Evolutionary conservation across 495 filamentous ascomycete genomes (phyloP), one percentile per base, ranked within the genome.

Genomic region (Penicillium alfredii): DNA sequence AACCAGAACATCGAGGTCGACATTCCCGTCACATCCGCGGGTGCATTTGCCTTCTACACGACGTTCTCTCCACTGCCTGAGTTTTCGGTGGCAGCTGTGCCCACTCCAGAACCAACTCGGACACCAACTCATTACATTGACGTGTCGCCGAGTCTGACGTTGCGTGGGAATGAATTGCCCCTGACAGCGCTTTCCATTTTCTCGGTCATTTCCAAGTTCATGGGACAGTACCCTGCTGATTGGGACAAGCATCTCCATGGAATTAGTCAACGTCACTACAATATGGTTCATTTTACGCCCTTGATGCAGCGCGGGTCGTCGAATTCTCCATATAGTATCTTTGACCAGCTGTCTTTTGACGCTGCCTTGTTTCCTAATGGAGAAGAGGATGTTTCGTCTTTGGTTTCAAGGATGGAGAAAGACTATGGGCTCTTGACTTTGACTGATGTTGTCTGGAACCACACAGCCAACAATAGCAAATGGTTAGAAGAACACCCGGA

Each of bases 241-340:
- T 99, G 89, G 89, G 80, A 96, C 39, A 79, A 76, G 10, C 88
- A 97, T 55, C 72, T 97, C 34, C 69, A 75, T 42, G 92, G 92
- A 25, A 92, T 97, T 45, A 78, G 82, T 41, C 77, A 83, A 32
- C 74, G 92, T 22, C 87, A 88, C 5, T 99, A 99, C 66, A 99
- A 99, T 60, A 94, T 97, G 87, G 77, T 99, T 35, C 93, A 99
- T 60, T 99, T 97, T 55, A 95, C 93, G 4, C 93, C 93, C 6
- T 67, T 97, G 48, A 92, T 88, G 73, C 71, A 84, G 35, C 78
- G 93, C 29, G 93, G 93, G 16, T 73, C 67, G 9, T 96, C 90
- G 9, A 94, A 97, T 55, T 97, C 93, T 8, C 93, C 93, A 0
- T 99, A 97, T 71, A 96, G 90, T 58, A 77, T 99, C 38, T 93